Conservation (phyloP, 2,329 filamentous ascomycete species). For the Didymella pinodella region DNA sequence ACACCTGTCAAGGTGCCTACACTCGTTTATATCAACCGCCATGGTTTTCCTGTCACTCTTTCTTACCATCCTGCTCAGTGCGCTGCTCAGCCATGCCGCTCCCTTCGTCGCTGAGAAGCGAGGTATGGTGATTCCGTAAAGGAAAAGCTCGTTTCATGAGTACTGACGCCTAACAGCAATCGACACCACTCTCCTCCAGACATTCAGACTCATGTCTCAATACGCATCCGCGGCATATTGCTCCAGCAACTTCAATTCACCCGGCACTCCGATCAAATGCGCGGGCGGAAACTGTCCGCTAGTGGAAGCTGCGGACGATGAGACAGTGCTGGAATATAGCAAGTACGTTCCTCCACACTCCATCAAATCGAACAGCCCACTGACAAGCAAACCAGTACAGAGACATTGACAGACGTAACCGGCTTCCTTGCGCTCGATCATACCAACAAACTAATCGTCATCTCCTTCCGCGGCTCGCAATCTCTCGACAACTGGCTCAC, state of each 20-base stretch:
- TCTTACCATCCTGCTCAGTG: slow-evolving; percentile 21
- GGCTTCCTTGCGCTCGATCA: slow-evolving; percentile 57
- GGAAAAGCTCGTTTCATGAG: too few species aligned
- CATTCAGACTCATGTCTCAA: slow-evolving; percentile 49
- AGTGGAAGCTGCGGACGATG: slow-evolving; percentile 56
- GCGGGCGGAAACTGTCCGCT: slow-evolving; percentile 57
- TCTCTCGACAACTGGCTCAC: slow-evolving; percentile 69
- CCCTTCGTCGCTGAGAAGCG: slow-evolving; percentile 30
- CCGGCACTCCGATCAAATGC: slow-evolving; percentile 55
- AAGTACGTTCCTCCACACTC: slow-evolving; percentile 16
- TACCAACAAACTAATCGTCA: slow-evolving; percentile 61
- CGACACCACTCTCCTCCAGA: slow-evolving; percentile 28
- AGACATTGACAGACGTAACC: slow-evolving; percentile 52
- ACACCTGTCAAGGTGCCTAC: not conserved
- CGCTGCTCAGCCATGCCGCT: slow-evolving; percentile 27
- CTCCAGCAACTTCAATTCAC: slow-evolving; percentile 54
- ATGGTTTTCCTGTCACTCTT: slow-evolving; percentile 30
- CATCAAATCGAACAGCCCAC: not conserved
- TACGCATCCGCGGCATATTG: slow-evolving; percentile 65
- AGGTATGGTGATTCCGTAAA: slow-evolving; percentile 5
- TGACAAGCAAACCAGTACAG: slow-evolving; percentile 18
- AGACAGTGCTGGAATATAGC: slow-evolving; percentile 55
- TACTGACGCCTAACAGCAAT: slow-evolving; percentile 26
- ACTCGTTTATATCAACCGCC: slow-evolving; percentile 3
- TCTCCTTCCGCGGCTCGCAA: slow-evolving; percentile 66